Evolutionary conservation across 495 filamentous ascomycete species (phyloP).

Genomic region (Glonium stellatum): DNA sequence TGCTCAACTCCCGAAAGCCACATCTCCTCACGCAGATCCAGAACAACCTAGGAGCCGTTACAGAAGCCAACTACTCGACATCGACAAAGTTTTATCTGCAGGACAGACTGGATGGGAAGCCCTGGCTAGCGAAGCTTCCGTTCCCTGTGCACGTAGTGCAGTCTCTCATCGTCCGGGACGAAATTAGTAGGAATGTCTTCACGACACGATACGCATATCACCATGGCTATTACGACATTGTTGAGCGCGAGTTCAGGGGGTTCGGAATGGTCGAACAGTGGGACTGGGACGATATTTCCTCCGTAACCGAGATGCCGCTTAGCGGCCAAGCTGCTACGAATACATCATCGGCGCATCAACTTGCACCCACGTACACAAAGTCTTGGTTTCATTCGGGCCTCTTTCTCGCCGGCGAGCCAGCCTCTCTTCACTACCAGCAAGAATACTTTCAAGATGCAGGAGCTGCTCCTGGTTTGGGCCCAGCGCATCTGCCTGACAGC

Average conservation of each 20-base stretch:
- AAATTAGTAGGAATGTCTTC: constrained; percentile 12
- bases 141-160: constrained; percentile 34
- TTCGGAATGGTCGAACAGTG: constrained; percentile 35
- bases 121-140: constrained; percentile 33
- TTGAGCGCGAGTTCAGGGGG: constrained; percentile 36
- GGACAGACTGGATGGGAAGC: constrained; percentile 24
- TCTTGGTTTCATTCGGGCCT: constrained; percentile 27
- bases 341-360: not conserved
- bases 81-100: constrained; percentile 33
- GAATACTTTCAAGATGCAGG: not conserved
- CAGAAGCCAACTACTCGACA: constrained; percentile 23
- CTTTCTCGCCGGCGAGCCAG: not conserved
- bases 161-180: constrained; percentile 15
- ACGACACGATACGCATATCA: constrained; percentile 32
- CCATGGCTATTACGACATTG: constrained; percentile 36
- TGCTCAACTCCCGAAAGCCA: not conserved
- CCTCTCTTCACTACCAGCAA: not conserved
- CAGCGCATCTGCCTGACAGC: not conserved
- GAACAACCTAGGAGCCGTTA: constrained; percentile 24
- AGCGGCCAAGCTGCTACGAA: not conserved
- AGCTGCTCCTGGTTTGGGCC: not conserved
- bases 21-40: not conserved
- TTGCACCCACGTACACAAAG: constrained; percentile 21
- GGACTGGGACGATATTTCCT: constrained; percentile 33
- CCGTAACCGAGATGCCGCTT: constrained; percentile 8